Evolutionary conservation across 176 grass and related monocot species (phyloP), one percentile per base, ranked within the genome.

Genomic region (Oropetium thomaeum): DNA sequence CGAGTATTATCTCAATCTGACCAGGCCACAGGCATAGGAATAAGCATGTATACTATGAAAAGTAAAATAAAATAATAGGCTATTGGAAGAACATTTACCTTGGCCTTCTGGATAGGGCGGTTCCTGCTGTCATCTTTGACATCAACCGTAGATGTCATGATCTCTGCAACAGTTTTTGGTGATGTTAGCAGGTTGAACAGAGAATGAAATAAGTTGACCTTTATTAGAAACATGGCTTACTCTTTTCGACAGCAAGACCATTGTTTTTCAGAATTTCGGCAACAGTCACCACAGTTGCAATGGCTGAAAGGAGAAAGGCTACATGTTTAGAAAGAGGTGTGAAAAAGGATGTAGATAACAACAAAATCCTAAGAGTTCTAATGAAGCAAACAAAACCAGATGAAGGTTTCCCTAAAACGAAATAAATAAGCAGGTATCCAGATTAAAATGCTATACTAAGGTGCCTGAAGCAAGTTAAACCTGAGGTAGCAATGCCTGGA

Each of bases 261-360:
- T 97, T 97, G 71, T 93, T 97, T 78, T 97, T 93, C 39, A 97
- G 85, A 87, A 97, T 97, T 78, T 97, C 90, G 9, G 93, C 82
- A 37, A 97, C 82, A 3, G 93, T 93, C 35, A 97, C 94, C 3
- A 97, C 88, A 61, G 90, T 91, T 53, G 94, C 88, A 78, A 97
- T 97, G 48, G 86, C 94, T 93, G 83, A 85, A 84, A 78, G 43
- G 49, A 65, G 33, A 70, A 93, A 64, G 16, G 47, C 34, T 52
- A 48, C 47, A 79, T 30, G 25, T 57, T 81, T n/a, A n/a, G n/a
- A 26, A 2, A 83, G 34, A 10, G 37, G 22, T 10, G 14, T 5
- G 7, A 43, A 79, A 72, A 51, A 39, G 4, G 25, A 53, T 33
- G 10, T 2, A 67, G 7, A 40, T 16, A 52, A 8, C 14, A 67